A percentile compares a stretch with the other conserved stretches of the same genome.
Evolutionary conservation across 306 rosid genomes (phyloP).

Genomic region (Cucurbita ficifolia): DNA sequence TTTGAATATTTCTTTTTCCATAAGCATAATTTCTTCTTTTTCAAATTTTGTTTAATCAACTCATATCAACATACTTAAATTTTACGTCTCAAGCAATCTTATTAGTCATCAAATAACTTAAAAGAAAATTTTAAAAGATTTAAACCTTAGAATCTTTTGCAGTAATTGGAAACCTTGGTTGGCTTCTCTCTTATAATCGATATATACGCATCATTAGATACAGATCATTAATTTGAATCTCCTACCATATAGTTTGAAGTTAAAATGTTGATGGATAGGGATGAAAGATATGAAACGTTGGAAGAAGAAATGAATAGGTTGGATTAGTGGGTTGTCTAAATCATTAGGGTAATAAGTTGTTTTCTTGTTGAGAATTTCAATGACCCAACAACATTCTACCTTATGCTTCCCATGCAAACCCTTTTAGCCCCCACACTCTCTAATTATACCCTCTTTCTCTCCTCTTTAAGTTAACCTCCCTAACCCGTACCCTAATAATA

Average conservation of each 20-base stretch:
- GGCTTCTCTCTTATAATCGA: background rate
- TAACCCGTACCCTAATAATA: too few relatives aligned
- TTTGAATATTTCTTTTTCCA: background rate
- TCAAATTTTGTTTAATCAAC: background rate
- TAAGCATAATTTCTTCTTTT: background rate
- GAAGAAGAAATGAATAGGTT: conserved; percentile 1
- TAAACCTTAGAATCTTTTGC: too few relatives aligned
- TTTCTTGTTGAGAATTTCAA: conserved; percentile 3
- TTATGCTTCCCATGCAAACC: conserved; percentile 3
- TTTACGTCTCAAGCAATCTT: background rate
- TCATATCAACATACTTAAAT: background rate
- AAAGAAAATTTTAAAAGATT: too few relatives aligned
- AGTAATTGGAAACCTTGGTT: too few relatives aligned
- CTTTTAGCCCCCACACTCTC: background rate
- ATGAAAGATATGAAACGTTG: background rate
- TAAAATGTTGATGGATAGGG: background rate
- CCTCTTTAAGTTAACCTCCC: background rate
- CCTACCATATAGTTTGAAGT: too few relatives aligned
- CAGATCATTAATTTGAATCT: too few relatives aligned
- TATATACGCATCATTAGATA: too few relatives aligned
- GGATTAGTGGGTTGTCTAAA: conserved; percentile 6
- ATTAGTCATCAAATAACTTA: too few relatives aligned
- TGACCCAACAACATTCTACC: conserved; percentile 2
- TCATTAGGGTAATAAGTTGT: conserved; percentile 8
- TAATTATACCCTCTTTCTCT: background rate